Base-by-base conservation (phyloP, 2,329 filamentous ascomycete species). In the Fusarium concolor region DNA sequence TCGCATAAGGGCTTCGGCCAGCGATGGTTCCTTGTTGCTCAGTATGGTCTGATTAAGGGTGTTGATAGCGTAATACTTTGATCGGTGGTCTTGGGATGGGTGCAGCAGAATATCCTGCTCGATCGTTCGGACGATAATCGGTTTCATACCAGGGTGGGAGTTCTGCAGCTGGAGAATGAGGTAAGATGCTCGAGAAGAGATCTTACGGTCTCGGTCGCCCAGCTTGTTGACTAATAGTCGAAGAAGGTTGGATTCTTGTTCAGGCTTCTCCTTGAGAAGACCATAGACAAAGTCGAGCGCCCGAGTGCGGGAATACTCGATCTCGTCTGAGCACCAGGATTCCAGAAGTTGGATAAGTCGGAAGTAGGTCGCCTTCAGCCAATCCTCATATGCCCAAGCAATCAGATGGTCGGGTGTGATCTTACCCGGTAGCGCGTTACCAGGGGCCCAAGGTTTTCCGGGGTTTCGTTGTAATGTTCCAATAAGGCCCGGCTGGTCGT, bases 21-120 rank as follows among this genome's bases (percentile, higher is more conserved):
- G 86, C 18, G 88, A 85, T 38, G 94, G 90, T 75, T 98, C 95
- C 73, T 91, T 96, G 55, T 82, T 87, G 78, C 92, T 97, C 49
- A 99, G 81, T 49, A 98, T 94, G 0, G 95, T 98, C 80, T 99
- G 96, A 77, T 99, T 99, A 49, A 99, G 85, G 0, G 96, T 98
- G 77, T 97, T 97, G 77, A 97, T 90, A 33, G 93, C 94, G 79
- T 97, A 97, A 80, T 99, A 99, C 76, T 93, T 96, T 39, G 95
- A 93, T 72, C 96, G 92, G 35, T 91, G 85, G 74, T 89, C 95
- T 79, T 98, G 96, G 12, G 93, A 92, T 0, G 94, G 92, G 52
- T 93, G 89, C 76, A 97, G 91, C 22, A 99, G 82, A 45, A 97
- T 87, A 72, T 98, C 95, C 55, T 92, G 90, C 78, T 99, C 95